Evolutionary conservation across 495 filamentous ascomycete genomes (phyloP), one percentile per base, ranked within the genome.

Genomic region (Xylaria telfairii): DNA sequence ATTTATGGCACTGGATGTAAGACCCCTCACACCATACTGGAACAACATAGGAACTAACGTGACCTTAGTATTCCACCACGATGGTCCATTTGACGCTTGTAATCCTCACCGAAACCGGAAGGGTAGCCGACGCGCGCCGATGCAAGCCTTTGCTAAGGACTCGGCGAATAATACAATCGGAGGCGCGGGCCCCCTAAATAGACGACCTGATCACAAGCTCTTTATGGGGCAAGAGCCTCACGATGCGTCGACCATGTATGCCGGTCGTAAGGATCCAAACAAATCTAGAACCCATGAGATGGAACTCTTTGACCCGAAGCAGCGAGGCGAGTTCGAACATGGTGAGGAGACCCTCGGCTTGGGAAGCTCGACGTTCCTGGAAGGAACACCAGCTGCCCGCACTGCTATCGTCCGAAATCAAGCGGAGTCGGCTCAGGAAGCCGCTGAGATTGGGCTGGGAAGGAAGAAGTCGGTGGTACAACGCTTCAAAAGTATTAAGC

Each of bases 61-160:
- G 67, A 57, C 53, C 41, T 24, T 46, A 97, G 95, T 98, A 78
- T 97, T 99, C 81, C 96, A 99, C 71, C 96, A 99, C 78, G 96
- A 99, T 78, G 96, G 96, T 30, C 96, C 96, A 10, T 99, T 97
- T 75, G 96, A 99, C 82, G 96, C 96, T 19, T 96, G 94, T 81
- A 98, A 98, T 74, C 95, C 96, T 7, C 92, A 96, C 79, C 92
- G 96, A 70, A 99, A 99, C 78, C 90, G 93, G 60, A 93, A 92
- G 75, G 92, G 92, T 63, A 87, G 91, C 71, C 88, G 90, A 67
- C 90, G 92, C 37, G 94, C 96, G 15, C 96, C 96, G 3, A 97
- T 99, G 93, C 91, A 98, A 78, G 96, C 96, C 7, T 99, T 98
- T 81, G 94, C 96, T 24, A 90, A 92, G 71, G 93, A 90, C 72